These are phyloP conservation scores for Trichoderma citrinoviride DNA, from an alignment of 2,329 filamentous ascomycete species.

Conservation along the genomic window DNA sequence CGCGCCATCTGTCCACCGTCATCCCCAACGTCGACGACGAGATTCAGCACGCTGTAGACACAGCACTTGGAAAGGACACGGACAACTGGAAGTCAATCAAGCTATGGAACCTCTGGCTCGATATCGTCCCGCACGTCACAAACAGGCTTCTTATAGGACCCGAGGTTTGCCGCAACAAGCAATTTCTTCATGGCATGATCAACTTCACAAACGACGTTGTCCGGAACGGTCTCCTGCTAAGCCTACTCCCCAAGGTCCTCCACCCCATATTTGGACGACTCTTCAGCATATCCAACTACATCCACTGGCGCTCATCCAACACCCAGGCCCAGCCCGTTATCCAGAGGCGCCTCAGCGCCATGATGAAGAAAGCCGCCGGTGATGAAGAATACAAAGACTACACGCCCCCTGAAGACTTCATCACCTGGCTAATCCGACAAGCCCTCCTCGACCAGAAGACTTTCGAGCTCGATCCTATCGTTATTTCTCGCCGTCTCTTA, in stretches of 20 bases:
- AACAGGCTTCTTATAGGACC: slow-evolving; percentile 44
- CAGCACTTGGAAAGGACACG: slow-evolving; percentile 35
- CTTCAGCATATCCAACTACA: slow-evolving; percentile 44
- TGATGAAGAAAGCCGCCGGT: slow-evolving; percentile 41
- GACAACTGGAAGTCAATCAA: slow-evolving; percentile 41
- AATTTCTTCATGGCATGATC: slow-evolving; percentile 47
- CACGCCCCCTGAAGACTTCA: slow-evolving; percentile 52
- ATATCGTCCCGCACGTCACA: slow-evolving; percentile 43
- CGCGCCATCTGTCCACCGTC: slow-evolving; percentile 40
- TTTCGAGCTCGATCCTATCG: slow-evolving; percentile 45
- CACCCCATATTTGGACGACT: slow-evolving; percentile 50
- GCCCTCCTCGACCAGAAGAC: slow-evolving; percentile 44
- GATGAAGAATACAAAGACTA: slow-evolving; percentile 43
- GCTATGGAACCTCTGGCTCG: slow-evolving; percentile 45
- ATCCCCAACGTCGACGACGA: slow-evolving; percentile 44
- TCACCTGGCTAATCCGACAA: slow-evolving; percentile 56
- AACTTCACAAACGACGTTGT: slow-evolving; percentile 51
- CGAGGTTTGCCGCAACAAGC: slow-evolving; percentile 40
- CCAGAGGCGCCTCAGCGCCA: slow-evolving; percentile 45
- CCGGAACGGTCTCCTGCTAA: slow-evolving; percentile 44
- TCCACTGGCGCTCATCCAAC: slow-evolving; percentile 46
- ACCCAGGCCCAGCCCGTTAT: slow-evolving; percentile 48
- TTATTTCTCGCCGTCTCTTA: slow-evolving; percentile 51
- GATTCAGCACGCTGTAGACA: slow-evolving; percentile 37
- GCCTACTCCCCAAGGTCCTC: slow-evolving; percentile 46